phyloP scores from a whole-genome alignment of 768 basidiomycete species.

The Hygrophorus russula region DNA sequence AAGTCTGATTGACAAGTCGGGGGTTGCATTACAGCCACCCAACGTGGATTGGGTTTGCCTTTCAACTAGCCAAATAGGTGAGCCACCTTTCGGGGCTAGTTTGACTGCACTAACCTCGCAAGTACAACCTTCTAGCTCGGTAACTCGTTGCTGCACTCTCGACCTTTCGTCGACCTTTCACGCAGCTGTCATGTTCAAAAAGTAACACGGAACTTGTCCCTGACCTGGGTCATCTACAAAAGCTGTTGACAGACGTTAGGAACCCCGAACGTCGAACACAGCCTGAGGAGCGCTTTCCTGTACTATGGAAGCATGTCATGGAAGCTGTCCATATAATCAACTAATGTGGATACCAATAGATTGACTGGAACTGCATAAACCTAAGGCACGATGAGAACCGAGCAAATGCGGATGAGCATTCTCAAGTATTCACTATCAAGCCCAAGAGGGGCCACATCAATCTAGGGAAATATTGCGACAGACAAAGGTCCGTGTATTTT shows the following conservation, averaged over 20 bases:
- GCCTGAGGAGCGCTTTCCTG: constrained; percentile 31
- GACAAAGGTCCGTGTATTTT: no score
- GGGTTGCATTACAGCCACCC: no score
- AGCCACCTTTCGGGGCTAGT: constrained; percentile 27
- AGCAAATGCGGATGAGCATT: constrained; percentile 11
- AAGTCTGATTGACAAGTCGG: no score
- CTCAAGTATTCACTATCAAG: constrained; percentile 15
- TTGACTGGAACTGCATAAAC: constrained; percentile 12
- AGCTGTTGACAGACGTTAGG: constrained; percentile 23
- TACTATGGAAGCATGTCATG: constrained; percentile 20
- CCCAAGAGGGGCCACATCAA: constrained; percentile 15
- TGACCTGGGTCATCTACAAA: constrained; percentile 70
- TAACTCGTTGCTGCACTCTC: constrained; percentile 60
- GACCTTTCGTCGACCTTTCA: constrained; percentile 50
- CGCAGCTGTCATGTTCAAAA: background rate
- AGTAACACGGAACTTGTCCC: background rate
- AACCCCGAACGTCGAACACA: background rate
- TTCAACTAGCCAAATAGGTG: constrained; percentile 37
- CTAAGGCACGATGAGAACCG: constrained; percentile 10
- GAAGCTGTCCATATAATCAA: constrained; percentile 17
- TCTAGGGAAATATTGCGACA: constrained; percentile 10
- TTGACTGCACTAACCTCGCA: constrained; percentile 41
- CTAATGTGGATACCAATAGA: constrained; percentile 15
- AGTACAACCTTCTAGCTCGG: constrained; percentile 75
- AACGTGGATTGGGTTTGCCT: constrained; percentile 62